Evolutionary conservation across 2,329 filamentous ascomycete species (phyloP), one percentile per base, ranked within the genome.

Genomic region (Triangularia setosa): DNA sequence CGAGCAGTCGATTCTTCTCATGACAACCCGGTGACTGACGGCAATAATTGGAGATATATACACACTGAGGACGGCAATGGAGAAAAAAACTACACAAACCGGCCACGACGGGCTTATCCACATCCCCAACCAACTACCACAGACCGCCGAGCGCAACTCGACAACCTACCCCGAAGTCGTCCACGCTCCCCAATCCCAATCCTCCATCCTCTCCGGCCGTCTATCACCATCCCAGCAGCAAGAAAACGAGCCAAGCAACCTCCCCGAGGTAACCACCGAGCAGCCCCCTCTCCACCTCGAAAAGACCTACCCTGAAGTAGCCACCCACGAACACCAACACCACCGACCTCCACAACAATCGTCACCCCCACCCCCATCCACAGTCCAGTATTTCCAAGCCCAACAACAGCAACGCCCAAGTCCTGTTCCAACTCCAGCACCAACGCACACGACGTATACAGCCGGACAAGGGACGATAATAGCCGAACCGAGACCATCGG

Each of bases 221-320:
- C n/a, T 48, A 18, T 48, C 40, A 21, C 40, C 40, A 21, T 48
- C 40, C 6, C 40, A 48, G 11, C 40, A 48, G 40, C 40, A 48
- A 48, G 40, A 48, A 48, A 48, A 18, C 40, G 40, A 48, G 40
- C 4, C 30, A 8, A 33, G 40, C 40, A 53, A 60, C 8, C 21
- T 44, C 3, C 58, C 58, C 23, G 58, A 60, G 23, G 24, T 18
- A 18, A 60, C 21, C 58, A 40, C 25, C 24, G 48, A 53, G 40
- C 48, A 55, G 52, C 35, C 44, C 18, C 40, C 44, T 27, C 35
- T 24, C 40, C 58, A 60, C 40, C 40, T 60, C 3, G 58, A 60
- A 21, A 60, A 60, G 40, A 60, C 25, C n/a, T 60, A 60, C 25
- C 58, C 58, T 27, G 58, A 60, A 16, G 58, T 60, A n/a, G 58